Conservation (phyloP, 1,284 basidiomycete species). For the Sutorius eximius region DNA sequence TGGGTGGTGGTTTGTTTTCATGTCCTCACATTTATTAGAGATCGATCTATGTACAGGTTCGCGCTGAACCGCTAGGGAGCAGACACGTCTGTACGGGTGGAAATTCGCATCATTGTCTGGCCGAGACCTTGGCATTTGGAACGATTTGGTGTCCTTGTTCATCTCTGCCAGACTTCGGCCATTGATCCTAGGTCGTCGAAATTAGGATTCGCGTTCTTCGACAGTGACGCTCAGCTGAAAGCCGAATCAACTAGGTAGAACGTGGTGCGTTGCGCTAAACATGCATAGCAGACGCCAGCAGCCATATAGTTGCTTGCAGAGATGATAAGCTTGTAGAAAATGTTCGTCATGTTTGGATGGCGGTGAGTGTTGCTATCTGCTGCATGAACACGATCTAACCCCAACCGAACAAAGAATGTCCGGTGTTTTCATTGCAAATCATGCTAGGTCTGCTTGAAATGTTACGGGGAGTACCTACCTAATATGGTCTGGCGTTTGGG, state of each 20-base stretch:
- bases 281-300: too few species aligned
- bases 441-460: not conserved
- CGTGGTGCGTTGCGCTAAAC: too few species aligned
- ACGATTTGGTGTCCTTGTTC: not conserved
- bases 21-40: not conserved
- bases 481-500: not conserved
- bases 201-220: not conserved
- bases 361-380: not conserved
- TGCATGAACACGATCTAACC: not conserved
- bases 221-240: too few species aligned
- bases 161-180: not conserved
- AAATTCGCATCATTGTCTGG: not conserved
- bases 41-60: not conserved
- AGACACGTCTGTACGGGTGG: not conserved
- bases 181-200: not conserved
- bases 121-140: not conserved
- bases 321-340: not conserved
- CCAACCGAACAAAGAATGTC: not conserved
- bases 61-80: not conserved
- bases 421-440: not conserved
- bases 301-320: too few species aligned
- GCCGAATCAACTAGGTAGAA: too few species aligned
- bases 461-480: not conserved
- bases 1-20: not conserved
- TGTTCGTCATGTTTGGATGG: not conserved